Evolutionary conservation across 441 rosid species (phyloP).

Genomic region (Gossypium laxum): DNA sequence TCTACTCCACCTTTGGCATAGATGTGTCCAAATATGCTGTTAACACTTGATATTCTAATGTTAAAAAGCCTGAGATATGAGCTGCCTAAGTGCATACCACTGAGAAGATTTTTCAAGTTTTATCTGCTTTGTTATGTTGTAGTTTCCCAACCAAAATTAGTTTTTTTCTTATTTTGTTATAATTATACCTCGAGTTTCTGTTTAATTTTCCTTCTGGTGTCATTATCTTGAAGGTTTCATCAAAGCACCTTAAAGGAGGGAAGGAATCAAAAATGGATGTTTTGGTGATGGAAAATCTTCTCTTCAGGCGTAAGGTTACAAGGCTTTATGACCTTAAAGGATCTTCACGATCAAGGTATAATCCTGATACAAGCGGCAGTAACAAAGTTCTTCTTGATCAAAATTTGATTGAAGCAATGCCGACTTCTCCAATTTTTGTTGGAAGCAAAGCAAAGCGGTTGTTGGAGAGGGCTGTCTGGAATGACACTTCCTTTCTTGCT

Average conservation of each 20-base stretch:
- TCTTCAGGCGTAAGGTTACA: conserved; percentile 43
- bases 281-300: conserved; percentile 74
- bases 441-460: conserved; percentile 62
- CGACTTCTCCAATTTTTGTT: conserved; percentile 68
- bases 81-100: background rate
- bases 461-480: conserved; percentile 73
- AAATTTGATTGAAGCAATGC: conserved; percentile 68
- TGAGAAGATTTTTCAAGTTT: background rate
- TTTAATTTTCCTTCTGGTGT: conserved; percentile 15
- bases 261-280: conserved; percentile 64
- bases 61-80: background rate
- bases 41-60: background rate
- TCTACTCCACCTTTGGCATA: background rate
- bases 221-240: conserved; percentile 34
- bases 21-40: background rate
- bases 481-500: conserved; percentile 65
- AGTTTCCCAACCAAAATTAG: background rate
- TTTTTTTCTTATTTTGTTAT: background rate
- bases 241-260: conserved; percentile 59
- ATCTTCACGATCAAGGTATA: conserved; percentile 64
- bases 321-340: conserved; percentile 67
- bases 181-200: background rate
- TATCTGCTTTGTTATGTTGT: conserved; percentile 3
- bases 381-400: conserved; percentile 66
- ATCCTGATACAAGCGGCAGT: conserved; percentile 55